phyloP scores from a whole-genome alignment of 495 filamentous ascomycete species.

The Aspergillus diversus region DNA sequence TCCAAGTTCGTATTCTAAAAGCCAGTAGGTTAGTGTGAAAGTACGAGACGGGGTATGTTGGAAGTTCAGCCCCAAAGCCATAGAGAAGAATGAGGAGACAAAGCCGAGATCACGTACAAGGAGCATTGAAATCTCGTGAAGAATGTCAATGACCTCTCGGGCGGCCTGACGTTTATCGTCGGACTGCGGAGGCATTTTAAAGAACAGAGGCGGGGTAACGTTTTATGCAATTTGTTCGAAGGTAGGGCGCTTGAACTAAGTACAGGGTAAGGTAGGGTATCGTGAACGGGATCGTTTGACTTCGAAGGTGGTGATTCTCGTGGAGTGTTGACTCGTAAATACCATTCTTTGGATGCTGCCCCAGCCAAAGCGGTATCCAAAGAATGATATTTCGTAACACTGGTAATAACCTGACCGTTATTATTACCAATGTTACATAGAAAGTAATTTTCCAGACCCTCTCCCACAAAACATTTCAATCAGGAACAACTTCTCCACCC shows the following conservation, averaged over 20 bases:
- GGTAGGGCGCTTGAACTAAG: not conserved
- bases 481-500: no score
- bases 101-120: slow-evolving; percentile 57
- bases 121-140: slow-evolving; percentile 90
- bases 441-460: no score
- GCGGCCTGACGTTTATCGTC: slow-evolving; percentile 84
- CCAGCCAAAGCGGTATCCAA: no score
- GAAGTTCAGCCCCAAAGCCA: not conserved
- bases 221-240: not conserved
- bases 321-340: no score
- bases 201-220: not conserved
- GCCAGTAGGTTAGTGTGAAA: slow-evolving; percentile 9
- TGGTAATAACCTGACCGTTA: no score
- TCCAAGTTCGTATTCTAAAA: slow-evolving; percentile 88
- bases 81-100: slow-evolving; percentile 13
- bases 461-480: no score
- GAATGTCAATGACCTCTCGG: slow-evolving; percentile 93
- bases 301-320: no score
- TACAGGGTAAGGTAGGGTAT: not conserved
- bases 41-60: not conserved
- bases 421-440: no score
- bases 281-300: no score
- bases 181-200: slow-evolving; percentile 43
- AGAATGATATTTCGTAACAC: no score
- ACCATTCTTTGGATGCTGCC: no score